Base-by-base conservation (phyloP, 768 basidiomycete species). In the Naematelia aurantialba region DNA sequence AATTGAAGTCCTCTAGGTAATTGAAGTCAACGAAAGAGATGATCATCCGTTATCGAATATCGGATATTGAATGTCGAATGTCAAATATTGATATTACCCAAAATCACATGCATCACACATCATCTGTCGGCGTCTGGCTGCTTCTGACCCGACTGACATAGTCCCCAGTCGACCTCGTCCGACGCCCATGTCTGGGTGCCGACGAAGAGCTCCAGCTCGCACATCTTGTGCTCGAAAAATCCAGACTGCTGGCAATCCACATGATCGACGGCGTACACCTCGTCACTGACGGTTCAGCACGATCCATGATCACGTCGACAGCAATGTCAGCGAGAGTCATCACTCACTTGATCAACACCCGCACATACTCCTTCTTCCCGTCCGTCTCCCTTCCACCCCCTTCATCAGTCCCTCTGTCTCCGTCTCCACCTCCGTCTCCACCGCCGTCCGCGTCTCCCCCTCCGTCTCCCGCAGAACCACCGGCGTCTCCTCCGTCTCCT, bases 341-440 rank as follows among this genome's bases (percentile, higher is more conserved):
- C n/a, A 66, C 67, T 58, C 29, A 73, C 71, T 90, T 87, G 56
- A 92, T 85, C 21, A 92, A 76, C n/a, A 92, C 80, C 62, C 90
- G 80, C 25, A 92, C 83, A 66, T 81, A 85, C 62, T 81, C 80
- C 45, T 75, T 76, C 21, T 52, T 64, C 30, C 70, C 70, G 51
- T 69, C 67, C 5, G 55, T 63, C 55, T 14, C 69, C 69, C 17
- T 17, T 67, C 59, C 88, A 89, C 14, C 54, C 10, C 44, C 27
- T 14, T 17, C n/a, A 51, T 29, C n/a, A n/a, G 27, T 17, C n/a
- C n/a, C n/a, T n/a, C n/a, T n/a, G n/a, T n/a, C n/a, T n/a, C n/a
- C n/a, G n/a, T n/a, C n/a, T n/a, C n/a, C n/a, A n/a, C n/a, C n/a
- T n/a, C n/a, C n/a, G n/a, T n/a, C n/a, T n/a, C n/a, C n/a, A n/a